phyloP scores from a whole-genome alignment of 345 rosid genomes.

The Hibiscus tridactylites region DNA sequence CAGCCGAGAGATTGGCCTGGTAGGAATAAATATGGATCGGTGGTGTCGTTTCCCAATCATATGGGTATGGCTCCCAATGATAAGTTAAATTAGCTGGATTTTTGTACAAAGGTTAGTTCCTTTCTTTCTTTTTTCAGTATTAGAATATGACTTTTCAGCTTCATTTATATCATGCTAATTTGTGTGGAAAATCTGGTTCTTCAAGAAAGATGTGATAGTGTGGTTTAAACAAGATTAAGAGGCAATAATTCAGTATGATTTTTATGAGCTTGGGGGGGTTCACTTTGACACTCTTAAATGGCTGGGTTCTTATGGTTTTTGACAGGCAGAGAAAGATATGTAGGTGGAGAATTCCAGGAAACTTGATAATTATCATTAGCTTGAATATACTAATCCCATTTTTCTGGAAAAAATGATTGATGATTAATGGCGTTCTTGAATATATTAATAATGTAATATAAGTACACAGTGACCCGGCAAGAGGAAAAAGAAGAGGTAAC shows the following conservation, averaged over 20 bases:
- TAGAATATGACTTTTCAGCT: not conserved
- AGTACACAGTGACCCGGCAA: too few species aligned
- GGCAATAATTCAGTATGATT: too few species aligned
- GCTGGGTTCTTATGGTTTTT: constrained; percentile 1
- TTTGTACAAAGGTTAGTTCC: constrained; percentile 6
- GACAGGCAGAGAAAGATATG: not conserved
- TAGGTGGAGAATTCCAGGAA: too few species aligned
- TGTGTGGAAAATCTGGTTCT: not conserved
- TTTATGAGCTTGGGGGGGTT: too few species aligned
- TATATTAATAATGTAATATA: too few species aligned
- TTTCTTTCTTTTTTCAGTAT: not conserved
- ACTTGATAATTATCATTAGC: not conserved
- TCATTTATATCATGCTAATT: not conserved
- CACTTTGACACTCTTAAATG: constrained; percentile 12
- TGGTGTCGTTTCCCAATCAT: constrained; percentile 43
- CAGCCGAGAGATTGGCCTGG: constrained; percentile 63
- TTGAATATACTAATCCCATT: not conserved
- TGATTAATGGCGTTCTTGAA: too few species aligned
- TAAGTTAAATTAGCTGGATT: constrained; percentile 25
- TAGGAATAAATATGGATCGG: constrained; percentile 49
- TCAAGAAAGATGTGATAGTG: not conserved
- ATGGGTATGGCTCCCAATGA: constrained; percentile 46
- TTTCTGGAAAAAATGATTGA: too few species aligned
- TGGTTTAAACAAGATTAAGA: too few species aligned
- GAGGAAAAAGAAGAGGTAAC: too few species aligned